Evolutionary conservation across 2,329 filamentous ascomycete species (phyloP).

Genomic region (Huntiella abstrusa): DNA sequence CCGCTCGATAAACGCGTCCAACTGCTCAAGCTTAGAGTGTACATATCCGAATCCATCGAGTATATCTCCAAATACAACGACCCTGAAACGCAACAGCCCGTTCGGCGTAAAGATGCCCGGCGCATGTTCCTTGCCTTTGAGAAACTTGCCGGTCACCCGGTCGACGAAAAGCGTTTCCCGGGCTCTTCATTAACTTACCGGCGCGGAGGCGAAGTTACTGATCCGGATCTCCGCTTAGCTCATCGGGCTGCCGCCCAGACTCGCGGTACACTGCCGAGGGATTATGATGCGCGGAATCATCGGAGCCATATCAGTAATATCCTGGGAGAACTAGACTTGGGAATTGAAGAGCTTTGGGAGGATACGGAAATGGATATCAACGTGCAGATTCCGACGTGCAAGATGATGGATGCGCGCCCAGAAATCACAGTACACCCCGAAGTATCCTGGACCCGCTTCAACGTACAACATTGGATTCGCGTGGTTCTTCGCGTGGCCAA

Average conservation of each 20-base stretch:
- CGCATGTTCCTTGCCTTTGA: constrained; percentile 76
- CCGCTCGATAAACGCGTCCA: constrained; percentile 73
- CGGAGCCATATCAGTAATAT: constrained; percentile 39
- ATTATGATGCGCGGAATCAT: constrained; percentile 11
- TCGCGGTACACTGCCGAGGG: constrained; percentile 20
- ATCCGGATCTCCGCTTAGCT: constrained; percentile 24
- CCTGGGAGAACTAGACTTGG: constrained; percentile 58
- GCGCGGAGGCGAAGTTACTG: constrained; percentile 50
- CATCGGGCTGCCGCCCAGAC: constrained; percentile 34
- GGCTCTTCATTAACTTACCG: constrained; percentile 3
- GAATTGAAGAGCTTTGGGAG: constrained; percentile 54
- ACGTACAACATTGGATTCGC: constrained; percentile 95
- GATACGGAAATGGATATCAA: constrained; percentile 91
- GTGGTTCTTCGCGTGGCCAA: constrained; percentile 60
- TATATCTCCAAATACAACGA: constrained; percentile 46
- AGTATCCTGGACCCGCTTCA: constrained; percentile 83
- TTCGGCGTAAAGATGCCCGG: constrained; percentile 53
- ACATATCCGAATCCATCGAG: constrained; percentile 75
- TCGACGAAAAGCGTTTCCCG: constrained; percentile 44
- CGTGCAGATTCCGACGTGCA: constrained; percentile 76
- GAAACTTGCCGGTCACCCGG: constrained; percentile 64
- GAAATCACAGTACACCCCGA: constrained; percentile 57
- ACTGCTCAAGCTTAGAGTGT: constrained; percentile 81
- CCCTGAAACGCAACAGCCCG: constrained; percentile 1
- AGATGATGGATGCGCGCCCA: constrained; percentile 61